Percentiles rank a stretch among this genome's conserved stretches.
Evolutionary conservation across 73 alveolate species (phyloP).

Genomic region (Tetrahymena thermophila): DNA sequence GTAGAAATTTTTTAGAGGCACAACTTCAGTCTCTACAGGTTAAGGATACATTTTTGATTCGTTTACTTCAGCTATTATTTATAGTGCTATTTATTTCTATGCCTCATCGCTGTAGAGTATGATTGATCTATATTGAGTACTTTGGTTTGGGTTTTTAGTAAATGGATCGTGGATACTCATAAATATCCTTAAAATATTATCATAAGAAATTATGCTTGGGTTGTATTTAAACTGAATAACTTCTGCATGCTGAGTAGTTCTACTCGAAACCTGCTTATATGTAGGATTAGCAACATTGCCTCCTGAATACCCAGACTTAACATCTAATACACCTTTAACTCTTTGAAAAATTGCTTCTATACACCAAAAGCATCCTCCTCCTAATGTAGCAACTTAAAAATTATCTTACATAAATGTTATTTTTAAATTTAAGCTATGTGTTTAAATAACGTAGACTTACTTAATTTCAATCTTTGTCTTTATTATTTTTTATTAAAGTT

Average conservation of each 20-base stretch:
- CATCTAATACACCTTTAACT: conserved; percentile 25
- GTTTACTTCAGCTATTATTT: conserved; percentile 3
- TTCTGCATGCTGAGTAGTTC: conserved; percentile 30
- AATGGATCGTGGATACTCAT: conserved; percentile 15
- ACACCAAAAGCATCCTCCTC: conserved; percentile 48
- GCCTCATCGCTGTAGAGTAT: neutral
- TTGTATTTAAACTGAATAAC: conserved; percentile 11
- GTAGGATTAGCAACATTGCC: neutral
- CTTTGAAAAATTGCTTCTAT: conserved; percentile 17
- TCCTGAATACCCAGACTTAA: conserved; percentile 29
- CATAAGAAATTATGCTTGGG: neutral
- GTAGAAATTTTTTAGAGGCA: neutral
- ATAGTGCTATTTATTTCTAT: neutral
- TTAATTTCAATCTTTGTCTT: too few species aligned
- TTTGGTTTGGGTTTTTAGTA: conserved; percentile 8
- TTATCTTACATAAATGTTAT: neutral
- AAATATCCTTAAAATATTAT: neutral
- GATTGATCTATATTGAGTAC: conserved; percentile 18
- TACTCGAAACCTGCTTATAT: neutral
- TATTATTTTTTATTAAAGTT: too few species aligned
- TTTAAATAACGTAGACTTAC: too few species aligned
- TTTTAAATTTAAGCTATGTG: too few species aligned
- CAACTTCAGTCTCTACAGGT: conserved; percentile 13
- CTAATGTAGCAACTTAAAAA: conserved; percentile 5
- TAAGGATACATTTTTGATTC: neutral